Evolutionary conservation across 2,329 filamentous ascomycete genomes (phyloP), one percentile per base, ranked within the genome.

Genomic region (Penicillium griseofulvum): DNA sequence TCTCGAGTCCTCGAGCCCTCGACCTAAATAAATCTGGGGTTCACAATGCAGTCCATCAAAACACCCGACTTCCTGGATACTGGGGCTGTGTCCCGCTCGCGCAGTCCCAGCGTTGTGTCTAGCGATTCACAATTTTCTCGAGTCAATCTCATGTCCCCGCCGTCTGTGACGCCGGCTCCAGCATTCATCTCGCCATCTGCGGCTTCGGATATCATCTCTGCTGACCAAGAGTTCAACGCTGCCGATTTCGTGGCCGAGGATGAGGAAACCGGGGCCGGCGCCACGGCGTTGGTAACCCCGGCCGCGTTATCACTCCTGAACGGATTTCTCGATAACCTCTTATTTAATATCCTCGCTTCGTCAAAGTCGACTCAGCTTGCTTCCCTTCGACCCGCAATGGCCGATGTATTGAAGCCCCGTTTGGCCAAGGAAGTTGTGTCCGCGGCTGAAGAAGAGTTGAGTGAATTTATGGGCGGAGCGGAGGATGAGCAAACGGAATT

Each of bases 191-290:
- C 93, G 44, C 81, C 86, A 31, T 88, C 91, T 43, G 91, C 93
- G 55, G 94, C 93, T 49, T 91, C 90, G 17, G 91, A 97, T 71
- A 93, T 96, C 59, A 87, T 97, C 64, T 93, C 90, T 55, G 91
- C 91, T 68, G 88, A 95, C 69, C 88, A 94, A 74, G 89, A 93
- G 68, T 86, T 83, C 62, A 86, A 88, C 68, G 82, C 86, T 55
- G 84, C 86, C 63, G 79, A 85, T 48, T 87, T 87, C 81, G 84
- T 86, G 66, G 85, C 89, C 67, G 83, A 88, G 58, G 82, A 88
- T 62, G 84, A 84, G 48, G 81, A 87, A 52, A 83, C 87, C 61
- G 81, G 84, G 1, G 83, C 83, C 5, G 81, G 82, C 54, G 87
- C 89, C 63, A 85, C 87, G 17, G 89, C 89, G 17, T 71, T 88